These are phyloP conservation scores for Macrotyloma uniflorum DNA, from an alignment of 306 rosid species.

Conservation along the genomic window DNA sequence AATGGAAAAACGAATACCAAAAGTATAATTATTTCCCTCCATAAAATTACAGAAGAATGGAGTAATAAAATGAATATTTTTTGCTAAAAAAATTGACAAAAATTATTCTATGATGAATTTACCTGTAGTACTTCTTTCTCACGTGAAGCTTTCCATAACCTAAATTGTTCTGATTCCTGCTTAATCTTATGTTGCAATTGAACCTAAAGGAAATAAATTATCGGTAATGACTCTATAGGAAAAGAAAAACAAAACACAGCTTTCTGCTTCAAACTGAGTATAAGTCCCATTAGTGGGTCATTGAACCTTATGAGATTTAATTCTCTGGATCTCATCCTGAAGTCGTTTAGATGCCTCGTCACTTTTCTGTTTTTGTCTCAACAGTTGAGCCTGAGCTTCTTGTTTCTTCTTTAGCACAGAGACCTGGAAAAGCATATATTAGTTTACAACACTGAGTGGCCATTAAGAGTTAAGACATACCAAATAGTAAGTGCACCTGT, in stretches of 20 bases:
- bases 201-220: constrained; percentile 55
- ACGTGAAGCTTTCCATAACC: constrained; percentile 91
- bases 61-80: neutral
- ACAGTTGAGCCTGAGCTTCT: constrained; percentile 90
- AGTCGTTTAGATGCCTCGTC: constrained; percentile 91
- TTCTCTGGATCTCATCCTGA: constrained; percentile 96
- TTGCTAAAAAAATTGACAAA: neutral
- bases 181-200: constrained; percentile 97
- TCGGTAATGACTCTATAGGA: neutral
- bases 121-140: constrained; percentile 99
- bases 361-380: constrained; percentile 91
- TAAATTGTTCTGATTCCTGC: constrained; percentile 97
- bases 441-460: constrained; percentile 28
- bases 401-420: constrained; percentile 88
- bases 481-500: constrained; percentile 59
- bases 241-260: neutral
- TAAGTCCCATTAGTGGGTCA: neutral
- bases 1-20: neutral
- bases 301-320: constrained; percentile 85
- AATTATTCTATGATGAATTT: constrained; percentile 19
- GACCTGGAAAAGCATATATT: constrained; percentile 63
- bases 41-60: neutral
- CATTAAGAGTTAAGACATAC: constrained; percentile 17
- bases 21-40: neutral
- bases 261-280: constrained; percentile 4